Evolutionary conservation across 2,329 filamentous ascomycete genomes (phyloP), one percentile per base, ranked within the genome.

Genomic region (Penicillium hordei): DNA sequence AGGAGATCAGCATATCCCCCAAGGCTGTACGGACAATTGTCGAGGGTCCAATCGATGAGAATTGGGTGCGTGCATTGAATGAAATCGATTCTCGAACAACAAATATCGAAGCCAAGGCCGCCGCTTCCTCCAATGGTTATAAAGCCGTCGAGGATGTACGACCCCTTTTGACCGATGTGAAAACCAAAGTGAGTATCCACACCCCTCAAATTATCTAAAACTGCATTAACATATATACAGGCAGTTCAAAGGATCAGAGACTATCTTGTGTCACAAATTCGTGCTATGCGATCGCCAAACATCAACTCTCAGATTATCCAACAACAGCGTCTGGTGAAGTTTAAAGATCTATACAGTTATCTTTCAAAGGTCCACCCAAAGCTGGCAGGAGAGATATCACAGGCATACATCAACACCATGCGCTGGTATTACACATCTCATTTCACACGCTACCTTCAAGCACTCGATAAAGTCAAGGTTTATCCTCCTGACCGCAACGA

Each of bases 251-350:
- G 94, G 56, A 96, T 97, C 73, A 85, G 95, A 58, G 94, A 99
- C 74, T 95, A 96, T 70, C 82, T 99, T 38, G 94, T 99, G 13
- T 85, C 90, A 17, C 93, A 97, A 73, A 94, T 99, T 72, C 96
- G 96, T 75, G 91, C 93, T 5, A 80, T 99, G 52, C 86, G 94
- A 56, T 96, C 93, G 27, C 94, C 94, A 15, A 94, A 93, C 68
- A 96, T 97, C 73, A 97, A 99, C 73, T 92, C 93, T 3, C 94
- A 99, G 72, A 89, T 97, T 57, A 93, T 99, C 48, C 94, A 99
- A 72, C 92, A 97, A 69, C 91, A 96, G 70, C 90, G 89, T 59
- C 92, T 99, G 66, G 79, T 97, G 48, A 88, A 86, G 66, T 96
- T 92, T 78, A 96, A 91, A 72, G 92, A 96, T 34, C 79, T 97